Base-by-base conservation (phyloP, 2,329 filamentous ascomycete genomes). In the Trichophyton benhamiae region DNA sequence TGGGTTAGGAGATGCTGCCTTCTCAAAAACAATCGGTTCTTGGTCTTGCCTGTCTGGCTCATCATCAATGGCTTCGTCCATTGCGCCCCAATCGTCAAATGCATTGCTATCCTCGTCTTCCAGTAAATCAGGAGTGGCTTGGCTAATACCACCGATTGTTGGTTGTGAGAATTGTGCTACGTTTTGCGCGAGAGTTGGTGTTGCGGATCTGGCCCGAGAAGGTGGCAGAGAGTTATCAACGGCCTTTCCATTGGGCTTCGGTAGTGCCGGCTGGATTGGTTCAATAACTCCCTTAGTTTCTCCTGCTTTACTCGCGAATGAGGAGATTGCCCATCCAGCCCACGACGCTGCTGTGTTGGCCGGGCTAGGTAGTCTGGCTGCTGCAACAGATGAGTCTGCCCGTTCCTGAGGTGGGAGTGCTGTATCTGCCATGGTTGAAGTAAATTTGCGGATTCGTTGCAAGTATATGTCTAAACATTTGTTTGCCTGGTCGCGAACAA, bases 241-340 rank as follows among this genome's bases (percentile, higher is more conserved):
- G 17, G 20, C n/a, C 13, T 48, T 58, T 3, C 30, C 33, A 41
- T 38, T 38, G 55, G 27, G 25, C 22, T 38, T 58, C 22, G 55
- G 25, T 25, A 38, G 55, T 3, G 30, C 17, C 2, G 55, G 20
- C 13, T 57, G 42, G 3, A 48, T 76, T 11, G 84, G 77, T 70
- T 92, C 81, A 65, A 99, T 99, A 62, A 96, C 88, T 17, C 94
- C 94, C 7, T 87, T 87, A 0, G 90, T 91, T 0, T 88, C 77
- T 1, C 89, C 86, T 11, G 97, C 73, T 69, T 96, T 96, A 75
- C 97, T 97, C 1, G 94, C 97, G 71, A 99, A 99, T 0, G 91
- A 96, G 0, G 94, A 97, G 60, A 99, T 96, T 1, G 94, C 94
- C 94, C 94, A 99, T 11, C 94, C 94, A 1, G 94, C 85, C 94